Conservation (phyloP, 805 yeast species). For the Saccharomycopsis amapae region DNA sequence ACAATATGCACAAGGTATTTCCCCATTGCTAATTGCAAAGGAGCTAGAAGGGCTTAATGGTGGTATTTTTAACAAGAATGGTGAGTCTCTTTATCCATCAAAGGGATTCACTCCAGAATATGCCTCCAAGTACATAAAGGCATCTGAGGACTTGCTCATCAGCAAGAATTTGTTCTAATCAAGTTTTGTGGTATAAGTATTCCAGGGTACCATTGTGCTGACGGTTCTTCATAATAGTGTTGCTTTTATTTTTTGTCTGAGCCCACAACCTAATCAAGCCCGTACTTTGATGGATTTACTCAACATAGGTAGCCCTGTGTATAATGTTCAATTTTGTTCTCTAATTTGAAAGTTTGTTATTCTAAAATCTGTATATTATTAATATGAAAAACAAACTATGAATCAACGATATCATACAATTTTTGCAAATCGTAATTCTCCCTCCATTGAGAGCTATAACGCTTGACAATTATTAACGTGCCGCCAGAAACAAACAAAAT, state of each 20-base stretch:
- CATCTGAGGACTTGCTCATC: conserved; percentile 25
- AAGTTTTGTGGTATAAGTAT: too few species aligned
- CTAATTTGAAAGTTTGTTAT: too few species aligned
- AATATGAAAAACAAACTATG: too few species aligned
- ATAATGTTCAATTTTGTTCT: too few species aligned
- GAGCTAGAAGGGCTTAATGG: conserved; percentile 30
- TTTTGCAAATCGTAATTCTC: conserved; percentile 52
- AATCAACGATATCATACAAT: conserved; percentile 43
- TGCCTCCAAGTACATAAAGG: conserved; percentile 26
- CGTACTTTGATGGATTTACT: too few species aligned
- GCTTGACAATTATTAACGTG: conserved; percentile 41
- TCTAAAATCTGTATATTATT: too few species aligned
- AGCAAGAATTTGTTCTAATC: conserved; percentile 16
- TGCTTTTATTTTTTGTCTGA: too few species aligned
- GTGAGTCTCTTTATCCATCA: conserved; percentile 25
- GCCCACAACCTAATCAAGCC: too few species aligned
- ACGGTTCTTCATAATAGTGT: too few species aligned
- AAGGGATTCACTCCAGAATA: conserved; percentile 28
- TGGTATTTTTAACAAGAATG: conserved; percentile 29
- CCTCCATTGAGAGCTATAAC: conserved; percentile 54
- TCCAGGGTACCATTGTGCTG: too few species aligned
- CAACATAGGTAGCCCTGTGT: too few species aligned
- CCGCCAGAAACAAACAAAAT: conserved; percentile 39
- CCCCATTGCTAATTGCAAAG: conserved; percentile 29
- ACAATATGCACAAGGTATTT: conserved; percentile 28